Conservation (phyloP, 2,329 filamentous ascomycete genomes). For the Blumeria hordei region DNA sequence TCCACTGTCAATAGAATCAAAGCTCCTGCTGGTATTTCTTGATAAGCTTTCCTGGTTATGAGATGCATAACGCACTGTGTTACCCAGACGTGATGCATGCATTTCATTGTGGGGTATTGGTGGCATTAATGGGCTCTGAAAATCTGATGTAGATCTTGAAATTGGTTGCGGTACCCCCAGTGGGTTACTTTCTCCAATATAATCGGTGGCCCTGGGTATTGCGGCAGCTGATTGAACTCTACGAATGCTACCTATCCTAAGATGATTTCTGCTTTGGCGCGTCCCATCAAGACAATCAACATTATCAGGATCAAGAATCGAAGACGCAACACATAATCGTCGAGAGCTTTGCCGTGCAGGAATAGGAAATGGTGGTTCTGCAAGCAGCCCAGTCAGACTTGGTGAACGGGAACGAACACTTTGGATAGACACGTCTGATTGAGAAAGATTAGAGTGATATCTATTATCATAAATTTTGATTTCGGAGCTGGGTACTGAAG, state of each 20-base stretch:
- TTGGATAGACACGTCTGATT: constrained; percentile 8
- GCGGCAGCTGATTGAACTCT: constrained; percentile 69
- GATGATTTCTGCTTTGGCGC: constrained; percentile 23
- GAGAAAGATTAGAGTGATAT: too few species aligned
- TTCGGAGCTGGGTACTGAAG: too few species aligned
- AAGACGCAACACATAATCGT: constrained; percentile 39
- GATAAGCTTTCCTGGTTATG: too few species aligned
- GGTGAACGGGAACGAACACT: neutral
- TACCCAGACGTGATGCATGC: too few species aligned
- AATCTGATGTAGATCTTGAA: constrained; percentile 40
- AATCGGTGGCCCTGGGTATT: constrained; percentile 24
- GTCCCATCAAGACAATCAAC: constrained; percentile 52
- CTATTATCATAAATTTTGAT: too few species aligned
- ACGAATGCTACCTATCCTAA: constrained; percentile 39
- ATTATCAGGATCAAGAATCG: constrained; percentile 37
- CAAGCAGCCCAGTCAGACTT: constrained; percentile 30
- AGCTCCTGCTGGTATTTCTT: too few species aligned
- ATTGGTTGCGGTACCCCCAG: constrained; percentile 7
- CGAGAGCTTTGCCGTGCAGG: constrained; percentile 74
- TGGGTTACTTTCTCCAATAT: too few species aligned
- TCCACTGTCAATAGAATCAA: constrained; percentile 16
- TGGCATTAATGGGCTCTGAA: constrained; percentile 46
- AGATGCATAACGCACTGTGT: too few species aligned
- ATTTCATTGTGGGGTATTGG: constrained; percentile 45
- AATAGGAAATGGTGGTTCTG: constrained; percentile 70